These are phyloP conservation scores for Fusarium newnesense DNA, from an alignment of 2,329 filamentous ascomycete genomes.

Conservation along the genomic window DNA sequence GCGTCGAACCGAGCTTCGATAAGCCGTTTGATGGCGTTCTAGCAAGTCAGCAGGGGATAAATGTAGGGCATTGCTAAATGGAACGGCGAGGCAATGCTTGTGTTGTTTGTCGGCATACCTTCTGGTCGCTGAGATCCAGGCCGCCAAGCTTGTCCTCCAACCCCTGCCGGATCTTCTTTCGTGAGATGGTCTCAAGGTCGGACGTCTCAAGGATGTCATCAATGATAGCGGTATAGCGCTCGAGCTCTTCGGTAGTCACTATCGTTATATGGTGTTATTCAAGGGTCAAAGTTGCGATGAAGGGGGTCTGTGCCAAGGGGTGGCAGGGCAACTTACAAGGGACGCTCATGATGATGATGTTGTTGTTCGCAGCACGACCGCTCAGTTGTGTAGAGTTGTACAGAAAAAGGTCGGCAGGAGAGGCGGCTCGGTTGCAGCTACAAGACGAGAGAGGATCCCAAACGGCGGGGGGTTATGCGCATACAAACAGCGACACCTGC, in stretches of 20 bases:
- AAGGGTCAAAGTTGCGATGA: background rate
- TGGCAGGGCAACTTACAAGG: slow-evolving; percentile 37
- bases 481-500: slow-evolving; percentile 23
- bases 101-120: slow-evolving; percentile 53
- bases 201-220: slow-evolving; percentile 67
- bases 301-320: slow-evolving; percentile 18
- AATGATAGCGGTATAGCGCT: slow-evolving; percentile 67
- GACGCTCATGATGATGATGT: slow-evolving; percentile 38
- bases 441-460: slow-evolving; percentile 10
- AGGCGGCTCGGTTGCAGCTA: slow-evolving; percentile 22
- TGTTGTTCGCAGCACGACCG: slow-evolving; percentile 2
- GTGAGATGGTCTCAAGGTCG: slow-evolving; percentile 70
- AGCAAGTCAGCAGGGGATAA: slow-evolving; percentile 1
- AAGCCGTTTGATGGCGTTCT: slow-evolving; percentile 74
- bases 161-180: slow-evolving; percentile 69
- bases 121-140: slow-evolving; percentile 68
- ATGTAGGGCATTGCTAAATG: background rate
- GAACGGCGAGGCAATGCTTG: background rate
- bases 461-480: slow-evolving; percentile 30
- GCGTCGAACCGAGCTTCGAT: slow-evolving; percentile 81
- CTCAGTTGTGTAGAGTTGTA: slow-evolving; percentile 19
- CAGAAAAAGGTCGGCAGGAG: background rate
- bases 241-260: slow-evolving; percentile 63
- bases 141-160: slow-evolving; percentile 65
- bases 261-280: slow-evolving; percentile 14